Evolutionary conservation across 345 rosid genomes (phyloP).

Genomic region (Cochlearia excelsa): DNA sequence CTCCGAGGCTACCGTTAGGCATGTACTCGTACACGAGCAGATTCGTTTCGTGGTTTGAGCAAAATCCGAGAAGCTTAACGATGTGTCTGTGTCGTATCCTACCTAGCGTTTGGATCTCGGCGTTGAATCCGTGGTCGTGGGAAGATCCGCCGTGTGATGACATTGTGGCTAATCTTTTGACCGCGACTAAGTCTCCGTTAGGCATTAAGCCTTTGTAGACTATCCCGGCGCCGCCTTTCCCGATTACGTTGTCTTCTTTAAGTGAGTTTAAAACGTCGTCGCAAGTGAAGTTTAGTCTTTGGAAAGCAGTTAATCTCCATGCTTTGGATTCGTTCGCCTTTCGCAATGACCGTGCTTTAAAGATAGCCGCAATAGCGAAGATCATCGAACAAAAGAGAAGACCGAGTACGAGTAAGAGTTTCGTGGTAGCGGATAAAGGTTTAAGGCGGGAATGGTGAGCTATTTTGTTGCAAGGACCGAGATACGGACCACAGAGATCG

Average conservation of each 20-base stretch:
- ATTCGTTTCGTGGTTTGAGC: conserved; percentile 90
- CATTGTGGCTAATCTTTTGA: conserved; percentile 73
- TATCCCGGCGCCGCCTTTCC: conserved; percentile 94
- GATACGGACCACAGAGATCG: conserved; percentile 78
- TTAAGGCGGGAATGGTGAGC: conserved; percentile 51
- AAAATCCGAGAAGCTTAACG: conserved; percentile 75
- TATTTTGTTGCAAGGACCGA: conserved; percentile 73
- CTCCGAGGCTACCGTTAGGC: conserved; percentile 93
- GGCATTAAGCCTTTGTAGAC: conserved; percentile 83
- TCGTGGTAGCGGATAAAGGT: conserved; percentile 71
- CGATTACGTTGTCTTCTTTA: conserved; percentile 86
- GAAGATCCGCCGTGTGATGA: conserved; percentile 63
- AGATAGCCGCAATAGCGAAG: conserved; percentile 74
- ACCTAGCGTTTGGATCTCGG: conserved; percentile 90
- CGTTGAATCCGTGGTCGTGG: conserved; percentile 95
- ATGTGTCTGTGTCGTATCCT: conserved; percentile 84
- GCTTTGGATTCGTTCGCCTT: conserved; percentile 80
- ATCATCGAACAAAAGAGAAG: conserved; percentile 78
- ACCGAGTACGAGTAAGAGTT: conserved; percentile 77
- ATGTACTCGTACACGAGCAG: conserved; percentile 82
- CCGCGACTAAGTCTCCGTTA: conserved; percentile 75
- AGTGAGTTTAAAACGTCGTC: conserved; percentile 79
- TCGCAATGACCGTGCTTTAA: conserved; percentile 74
- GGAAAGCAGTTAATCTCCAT: conserved; percentile 96
- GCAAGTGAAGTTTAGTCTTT: conserved; percentile 76